These are phyloP conservation scores for Neurospora sp. DNA, from an alignment of 495 filamentous ascomycete species.

Conservation along the genomic window DNA sequence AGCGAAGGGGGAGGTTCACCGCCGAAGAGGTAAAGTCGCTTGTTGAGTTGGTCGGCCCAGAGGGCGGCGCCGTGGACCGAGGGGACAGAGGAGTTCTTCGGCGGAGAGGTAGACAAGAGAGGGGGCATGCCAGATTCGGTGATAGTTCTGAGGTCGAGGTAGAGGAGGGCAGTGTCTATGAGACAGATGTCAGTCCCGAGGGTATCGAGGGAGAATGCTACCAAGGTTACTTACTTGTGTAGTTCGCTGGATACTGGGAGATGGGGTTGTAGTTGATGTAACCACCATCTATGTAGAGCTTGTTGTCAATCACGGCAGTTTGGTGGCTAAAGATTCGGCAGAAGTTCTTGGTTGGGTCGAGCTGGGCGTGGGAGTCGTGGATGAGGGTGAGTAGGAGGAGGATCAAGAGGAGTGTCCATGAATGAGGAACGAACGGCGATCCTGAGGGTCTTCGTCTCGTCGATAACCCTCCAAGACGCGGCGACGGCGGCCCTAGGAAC, in stretches of 20 bases:
- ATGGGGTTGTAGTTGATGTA: conserved; percentile 37
- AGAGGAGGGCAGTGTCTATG: conserved; percentile 35
- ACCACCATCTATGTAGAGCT: conserved; percentile 46
- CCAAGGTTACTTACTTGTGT: conserved; percentile 30
- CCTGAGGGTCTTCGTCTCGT: background rate
- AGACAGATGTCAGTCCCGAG: background rate
- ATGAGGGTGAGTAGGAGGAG: background rate
- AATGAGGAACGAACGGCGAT: background rate
- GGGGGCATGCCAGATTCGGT: conserved; percentile 36
- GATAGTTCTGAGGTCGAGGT: conserved; percentile 35
- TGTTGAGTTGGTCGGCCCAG: conserved; percentile 44
- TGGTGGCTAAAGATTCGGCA: conserved; percentile 43
- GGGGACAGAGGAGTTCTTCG: conserved; percentile 38
- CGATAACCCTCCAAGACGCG: no score
- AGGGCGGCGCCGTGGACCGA: conserved; percentile 34
- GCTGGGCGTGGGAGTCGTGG: conserved; percentile 1
- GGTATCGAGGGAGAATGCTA: background rate
- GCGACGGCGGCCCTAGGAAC: background rate
- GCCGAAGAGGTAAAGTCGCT: conserved; percentile 42
- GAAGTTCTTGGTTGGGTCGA: conserved; percentile 36
- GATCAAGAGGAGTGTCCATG: background rate
- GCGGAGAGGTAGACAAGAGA: conserved; percentile 35
- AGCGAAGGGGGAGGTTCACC: conserved; percentile 23
- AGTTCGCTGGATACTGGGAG: conserved; percentile 35
- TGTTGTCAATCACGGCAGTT: conserved; percentile 38